phyloP scores from a whole-genome alignment of 345 rosid genomes.

The Hibiscus trionum region DNA sequence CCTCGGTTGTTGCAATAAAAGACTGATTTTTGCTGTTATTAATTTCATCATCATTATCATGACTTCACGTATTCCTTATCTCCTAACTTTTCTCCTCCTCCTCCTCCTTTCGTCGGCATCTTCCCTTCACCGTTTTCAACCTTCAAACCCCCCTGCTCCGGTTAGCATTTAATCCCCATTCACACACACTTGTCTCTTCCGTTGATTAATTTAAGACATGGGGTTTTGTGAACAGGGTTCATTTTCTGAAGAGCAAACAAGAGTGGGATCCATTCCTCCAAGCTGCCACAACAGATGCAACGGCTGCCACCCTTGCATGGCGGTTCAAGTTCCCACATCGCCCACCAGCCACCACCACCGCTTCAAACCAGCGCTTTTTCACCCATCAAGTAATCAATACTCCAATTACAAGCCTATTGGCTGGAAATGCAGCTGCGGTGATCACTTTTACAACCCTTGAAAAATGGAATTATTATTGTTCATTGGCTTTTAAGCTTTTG shows the following conservation, averaged over 20 bases:
- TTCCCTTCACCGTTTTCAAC: conserved; percentile 16
- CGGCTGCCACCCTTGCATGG: conserved; percentile 82
- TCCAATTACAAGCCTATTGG: conserved; percentile 94
- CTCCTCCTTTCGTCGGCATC: conserved; percentile 21
- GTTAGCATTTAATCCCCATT: conserved; percentile 11
- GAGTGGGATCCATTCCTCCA: conserved; percentile 86
- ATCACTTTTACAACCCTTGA: conserved; percentile 71
- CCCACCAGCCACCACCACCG: background rate
- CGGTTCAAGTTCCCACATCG: conserved; percentile 22
- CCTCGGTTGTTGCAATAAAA: too few relatives aligned
- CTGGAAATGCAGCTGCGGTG: conserved; percentile 79
- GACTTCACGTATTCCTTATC: background rate
- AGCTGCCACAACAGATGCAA: conserved; percentile 90
- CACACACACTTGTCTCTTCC: background rate
- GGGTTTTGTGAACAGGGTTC: conserved; percentile 27
- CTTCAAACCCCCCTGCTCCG: conserved; percentile 15
- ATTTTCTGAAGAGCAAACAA: conserved; percentile 50
- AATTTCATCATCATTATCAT: background rate
- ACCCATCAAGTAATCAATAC: conserved; percentile 44
- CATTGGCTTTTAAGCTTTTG: background rate
- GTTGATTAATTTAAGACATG: background rate
- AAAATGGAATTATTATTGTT: background rate
- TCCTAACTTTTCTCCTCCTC: conserved; percentile 4
- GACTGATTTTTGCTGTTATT: background rate
- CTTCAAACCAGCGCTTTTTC: conserved; percentile 8